Evolutionary conservation across 2,329 filamentous ascomycete species (phyloP).

Genomic region (Diplodia sapinea): DNA sequence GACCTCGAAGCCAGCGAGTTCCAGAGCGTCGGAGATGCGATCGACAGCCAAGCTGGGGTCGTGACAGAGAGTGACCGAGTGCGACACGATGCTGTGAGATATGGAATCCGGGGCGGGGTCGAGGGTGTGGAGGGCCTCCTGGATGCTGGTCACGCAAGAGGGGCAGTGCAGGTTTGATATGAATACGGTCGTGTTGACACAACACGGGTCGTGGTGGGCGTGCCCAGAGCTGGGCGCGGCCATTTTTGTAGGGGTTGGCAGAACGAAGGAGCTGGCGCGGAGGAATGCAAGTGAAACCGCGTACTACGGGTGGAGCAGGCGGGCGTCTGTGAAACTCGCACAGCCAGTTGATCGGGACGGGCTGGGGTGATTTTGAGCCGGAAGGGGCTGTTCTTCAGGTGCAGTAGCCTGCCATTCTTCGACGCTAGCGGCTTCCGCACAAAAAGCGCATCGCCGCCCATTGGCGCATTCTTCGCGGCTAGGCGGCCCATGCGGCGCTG

Average conservation of each 20-base stretch:
- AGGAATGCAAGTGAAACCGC: constrained; percentile 27
- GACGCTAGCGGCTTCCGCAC: constrained; percentile 22
- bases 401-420: constrained; percentile 12
- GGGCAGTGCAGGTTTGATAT: constrained; percentile 79
- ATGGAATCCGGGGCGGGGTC: constrained; percentile 61
- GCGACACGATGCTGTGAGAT: constrained; percentile 73
- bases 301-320: constrained; percentile 5
- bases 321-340: constrained; percentile 10
- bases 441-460: constrained; percentile 8
- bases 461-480: constrained; percentile 20
- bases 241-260: constrained; percentile 33
- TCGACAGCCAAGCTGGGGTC: constrained; percentile 49
- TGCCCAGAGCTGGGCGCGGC: constrained; percentile 30
- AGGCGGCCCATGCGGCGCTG: constrained; percentile 12
- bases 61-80: constrained; percentile 69
- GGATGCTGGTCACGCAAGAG: constrained; percentile 72
- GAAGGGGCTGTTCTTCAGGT: constrained; percentile 2
- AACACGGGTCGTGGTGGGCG: constrained; percentile 31
- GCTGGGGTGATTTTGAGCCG: constrained; percentile 1
- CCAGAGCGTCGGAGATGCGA: constrained; percentile 54
- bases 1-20: constrained; percentile 65
- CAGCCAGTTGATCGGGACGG: constrained; percentile 1
- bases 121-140: constrained; percentile 59
- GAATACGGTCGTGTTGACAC: constrained; percentile 63
- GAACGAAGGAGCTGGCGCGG: constrained; percentile 25